Evolutionary conservation across 176 grass and related monocot genomes (phyloP), one percentile per base, ranked within the genome.

Genomic region (Carex cristatella): DNA sequence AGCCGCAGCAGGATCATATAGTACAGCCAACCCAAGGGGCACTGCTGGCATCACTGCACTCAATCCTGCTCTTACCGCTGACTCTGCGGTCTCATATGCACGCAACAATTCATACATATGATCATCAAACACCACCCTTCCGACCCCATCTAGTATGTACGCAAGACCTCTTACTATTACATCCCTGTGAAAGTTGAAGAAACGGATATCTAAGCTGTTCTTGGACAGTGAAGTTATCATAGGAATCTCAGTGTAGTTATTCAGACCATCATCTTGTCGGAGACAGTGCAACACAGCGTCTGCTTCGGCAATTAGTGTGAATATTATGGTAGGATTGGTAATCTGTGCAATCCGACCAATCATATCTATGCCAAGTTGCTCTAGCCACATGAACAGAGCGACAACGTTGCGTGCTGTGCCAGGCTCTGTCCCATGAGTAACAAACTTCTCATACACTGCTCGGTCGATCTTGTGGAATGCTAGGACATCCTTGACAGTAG

Each of bases 81-180:
- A 58, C 16, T n/a, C 28, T 18, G 60, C 48, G 0, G 65, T 83
- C 79, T 91, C 71, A 16, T 87, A 76, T 12, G 44, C 77, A 2
- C 44, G 27, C 1, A 94, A 49, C 15, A 80, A 12, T 0, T 15
- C n/a, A 4, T 86, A 62, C 53, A 94, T 33, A 42, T 8, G 13
- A 16, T 97, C 87, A 5, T 93, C 33, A 18, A 97, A 94, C 62
- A 97, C 13, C n/a, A 94, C 35, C 0, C 62, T 13, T 6, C 90
- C 86, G 0, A 92, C 58, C 0, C 87, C 82, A 0, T 92, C 82
- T 8, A 97, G 63, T 69, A 90, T 68, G 0, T 80, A 19, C 0
- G 81, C 18, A 2, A 97, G 12, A 0, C 89, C 89, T 1, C 65
- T 55, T 10, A 90, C 87, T 0, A 86, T 77, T 19, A 85, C 42